These are phyloP conservation scores for Calophaca sinica DNA, from an alignment of 306 rosid genomes.

Conservation along the genomic window DNA sequence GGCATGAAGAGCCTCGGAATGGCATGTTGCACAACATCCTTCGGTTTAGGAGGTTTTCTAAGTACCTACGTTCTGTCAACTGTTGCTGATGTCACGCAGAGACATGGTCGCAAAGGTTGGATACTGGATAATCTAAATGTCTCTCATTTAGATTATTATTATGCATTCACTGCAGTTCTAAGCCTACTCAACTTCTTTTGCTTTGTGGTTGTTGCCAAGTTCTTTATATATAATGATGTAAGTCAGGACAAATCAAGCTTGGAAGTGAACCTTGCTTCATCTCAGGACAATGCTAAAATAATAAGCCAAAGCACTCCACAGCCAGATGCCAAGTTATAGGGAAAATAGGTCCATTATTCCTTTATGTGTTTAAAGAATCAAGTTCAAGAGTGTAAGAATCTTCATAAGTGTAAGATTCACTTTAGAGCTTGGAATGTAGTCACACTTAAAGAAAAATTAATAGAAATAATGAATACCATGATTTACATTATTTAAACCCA, in stretches of 20 bases:
- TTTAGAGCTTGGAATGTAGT: background rate
- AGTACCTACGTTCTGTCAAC: constrained; percentile 66
- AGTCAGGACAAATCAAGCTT: constrained; percentile 41
- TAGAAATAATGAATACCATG: background rate
- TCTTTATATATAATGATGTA: constrained; percentile 61
- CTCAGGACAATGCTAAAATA: constrained; percentile 20
- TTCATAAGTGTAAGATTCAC: background rate
- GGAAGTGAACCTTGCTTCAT: constrained; percentile 37
- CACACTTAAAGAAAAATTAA: background rate
- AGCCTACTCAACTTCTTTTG: constrained; percentile 68
- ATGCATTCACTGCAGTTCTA: constrained; percentile 66
- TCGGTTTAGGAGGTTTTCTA: constrained; percentile 73
- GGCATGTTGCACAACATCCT: constrained; percentile 64
- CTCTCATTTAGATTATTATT: constrained; percentile 71
- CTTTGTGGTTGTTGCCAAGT: constrained; percentile 68
- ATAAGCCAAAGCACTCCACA: constrained; percentile 35
- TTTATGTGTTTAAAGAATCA: background rate
- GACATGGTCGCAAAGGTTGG: constrained; percentile 69
- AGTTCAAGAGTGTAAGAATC: background rate
- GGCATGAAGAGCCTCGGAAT: constrained; percentile 85
- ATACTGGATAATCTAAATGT: constrained; percentile 70
- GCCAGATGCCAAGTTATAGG: constrained; percentile 15
- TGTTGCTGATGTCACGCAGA: constrained; percentile 60
- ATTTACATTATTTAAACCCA: background rate
- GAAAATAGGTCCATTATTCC: background rate